Evolutionary conservation across 495 filamentous ascomycete species (phyloP).

Genomic region (Oidiodendron maius): DNA sequence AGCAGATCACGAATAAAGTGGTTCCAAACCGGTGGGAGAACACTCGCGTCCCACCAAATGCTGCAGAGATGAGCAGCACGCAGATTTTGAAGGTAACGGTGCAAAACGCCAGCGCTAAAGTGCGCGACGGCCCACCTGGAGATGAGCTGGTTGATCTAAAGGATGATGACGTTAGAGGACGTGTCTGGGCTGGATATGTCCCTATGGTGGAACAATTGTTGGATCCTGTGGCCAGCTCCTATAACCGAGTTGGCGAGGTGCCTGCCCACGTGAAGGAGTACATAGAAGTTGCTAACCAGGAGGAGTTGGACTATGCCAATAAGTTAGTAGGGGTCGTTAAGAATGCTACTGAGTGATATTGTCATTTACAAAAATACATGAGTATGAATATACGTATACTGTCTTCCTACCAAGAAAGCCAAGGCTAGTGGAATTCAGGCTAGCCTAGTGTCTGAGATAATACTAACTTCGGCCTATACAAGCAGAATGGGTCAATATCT

Average conservation of each 20-base stretch:
- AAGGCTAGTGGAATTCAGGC: too few species aligned
- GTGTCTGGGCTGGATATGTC: slow-evolving; percentile 81
- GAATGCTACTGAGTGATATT: too few species aligned
- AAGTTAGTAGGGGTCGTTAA: too few species aligned
- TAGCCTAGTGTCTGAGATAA: too few species aligned
- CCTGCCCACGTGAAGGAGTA: too few species aligned
- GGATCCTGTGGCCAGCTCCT: slow-evolving; percentile 49
- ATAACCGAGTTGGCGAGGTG: slow-evolving; percentile 18
- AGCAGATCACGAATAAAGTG: slow-evolving; percentile 71
- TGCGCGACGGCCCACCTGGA: slow-evolving; percentile 58
- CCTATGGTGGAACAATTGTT: slow-evolving; percentile 64
- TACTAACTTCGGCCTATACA: too few species aligned
- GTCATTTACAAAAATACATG: too few species aligned
- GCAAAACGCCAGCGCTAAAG: slow-evolving; percentile 71
- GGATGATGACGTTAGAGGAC: slow-evolving; percentile 49
- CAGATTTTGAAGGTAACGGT: slow-evolving; percentile 66
- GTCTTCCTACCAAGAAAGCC: too few species aligned
- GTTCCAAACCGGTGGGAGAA: slow-evolving; percentile 63
- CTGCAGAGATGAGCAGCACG: slow-evolving; percentile 72
- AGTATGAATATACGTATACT: too few species aligned
- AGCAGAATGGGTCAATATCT: too few species aligned
- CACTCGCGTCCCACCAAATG: slow-evolving; percentile 62
- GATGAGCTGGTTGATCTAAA: slow-evolving; percentile 68
- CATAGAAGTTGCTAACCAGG: background rate
- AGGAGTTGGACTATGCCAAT: background rate